Percentiles rank a stretch among this genome's conserved stretches.
phyloP scores from a whole-genome alignment of 306 rosid genomes.

The Urtica urens region DNA sequence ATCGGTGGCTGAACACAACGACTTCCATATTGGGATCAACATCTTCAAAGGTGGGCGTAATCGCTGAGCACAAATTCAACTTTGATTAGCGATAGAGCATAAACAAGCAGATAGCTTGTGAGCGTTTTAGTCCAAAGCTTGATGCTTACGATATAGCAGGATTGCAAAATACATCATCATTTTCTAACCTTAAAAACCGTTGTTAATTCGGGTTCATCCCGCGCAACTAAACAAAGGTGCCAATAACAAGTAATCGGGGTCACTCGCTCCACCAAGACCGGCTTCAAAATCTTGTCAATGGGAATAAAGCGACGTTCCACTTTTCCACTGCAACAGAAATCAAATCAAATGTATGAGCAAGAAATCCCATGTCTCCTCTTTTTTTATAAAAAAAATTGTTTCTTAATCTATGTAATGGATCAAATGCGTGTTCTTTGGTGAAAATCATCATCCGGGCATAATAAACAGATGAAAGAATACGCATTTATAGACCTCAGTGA shows the following conservation, averaged over 20 bases:
- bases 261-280: slow-evolving; percentile 66
- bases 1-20: slow-evolving; percentile 49
- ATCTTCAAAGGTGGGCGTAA: slow-evolving; percentile 69
- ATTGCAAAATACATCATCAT: neutral
- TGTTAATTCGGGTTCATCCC: slow-evolving; percentile 50
- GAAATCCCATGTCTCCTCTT: too few relatives aligned
- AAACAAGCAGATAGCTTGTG: neutral
- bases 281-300: slow-evolving; percentile 64
- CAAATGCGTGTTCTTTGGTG: too few relatives aligned
- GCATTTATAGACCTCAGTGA: too few relatives aligned
- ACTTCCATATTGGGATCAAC: slow-evolving; percentile 88
- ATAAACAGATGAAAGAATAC: too few relatives aligned
- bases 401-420: too few relatives aligned
- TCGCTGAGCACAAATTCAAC: slow-evolving; percentile 30
- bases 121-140: neutral
- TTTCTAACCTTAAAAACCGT: slow-evolving; percentile 56
- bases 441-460: too few relatives aligned
- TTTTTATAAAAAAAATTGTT: too few relatives aligned
- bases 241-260: slow-evolving; percentile 90
- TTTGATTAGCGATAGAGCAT: neutral
- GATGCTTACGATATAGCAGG: neutral
- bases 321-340: slow-evolving; percentile 43
- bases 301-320: slow-evolving; percentile 57
- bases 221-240: slow-evolving; percentile 58
- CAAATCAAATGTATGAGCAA: too few relatives aligned